A percentile compares a stretch with the other conserved stretches of the same genome.
Evolutionary conservation across 139 green algal species (phyloP).

Genomic region (Chlorella ohadii): DNA sequence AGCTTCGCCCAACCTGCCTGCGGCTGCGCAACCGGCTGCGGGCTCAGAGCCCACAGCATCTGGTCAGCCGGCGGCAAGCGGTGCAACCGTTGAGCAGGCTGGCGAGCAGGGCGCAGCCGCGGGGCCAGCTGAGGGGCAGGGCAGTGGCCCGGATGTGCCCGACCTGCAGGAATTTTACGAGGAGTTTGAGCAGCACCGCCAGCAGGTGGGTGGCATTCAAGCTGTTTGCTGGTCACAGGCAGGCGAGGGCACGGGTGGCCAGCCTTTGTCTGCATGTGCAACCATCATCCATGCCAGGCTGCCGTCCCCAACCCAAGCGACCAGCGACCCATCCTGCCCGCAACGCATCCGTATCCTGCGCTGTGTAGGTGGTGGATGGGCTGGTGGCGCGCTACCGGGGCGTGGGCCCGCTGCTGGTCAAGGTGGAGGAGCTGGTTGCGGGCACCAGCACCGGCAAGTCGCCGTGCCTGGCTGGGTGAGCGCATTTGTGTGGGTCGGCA

Average conservation of each 20-base stretch:
- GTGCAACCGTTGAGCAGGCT: not conserved
- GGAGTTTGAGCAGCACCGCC: constrained; percentile 71
- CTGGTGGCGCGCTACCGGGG: constrained; percentile 85
- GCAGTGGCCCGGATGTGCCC: not conserved
- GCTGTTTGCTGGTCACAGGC: no score
- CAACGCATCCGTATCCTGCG: no score
- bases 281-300: no score
- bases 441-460: constrained; percentile 88
- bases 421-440: constrained; percentile 85
- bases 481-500: no score
- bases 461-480: constrained; percentile 58
- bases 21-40: not conserved
- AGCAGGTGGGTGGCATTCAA: constrained; percentile 36
- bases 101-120: not conserved
- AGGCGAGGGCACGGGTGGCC: no score
- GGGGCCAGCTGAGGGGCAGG: not conserved
- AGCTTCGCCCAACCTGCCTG: constrained; percentile 37
- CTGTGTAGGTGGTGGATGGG: constrained; percentile 64
- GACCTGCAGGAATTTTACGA: constrained; percentile 88
- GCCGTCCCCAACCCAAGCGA: no score
- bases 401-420: constrained; percentile 83
- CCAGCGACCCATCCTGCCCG: no score
- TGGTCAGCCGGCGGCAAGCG: no score
- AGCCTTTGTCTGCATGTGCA: no score
- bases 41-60: no score